phyloP scores from a whole-genome alignment of 129 eudicot species.

The Helianthus annuus region HanXRQr2.0-SUNRISE NC_035445.2:151882265-151882764 shows the following conservation, averaged over 20 bases:
- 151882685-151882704: too few species aligned
- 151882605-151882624: too few species aligned
- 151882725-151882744: too few species aligned
- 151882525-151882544: neutral
- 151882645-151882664: too few species aligned
- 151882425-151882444: neutral
- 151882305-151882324: neutral
- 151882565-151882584: neutral
- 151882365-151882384: slow-evolving; percentile 55
- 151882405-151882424: slow-evolving; percentile 18
- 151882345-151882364: neutral
- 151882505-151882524: neutral
- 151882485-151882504: neutral
- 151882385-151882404: slow-evolving; percentile 57
- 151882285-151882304: slow-evolving; percentile 62
- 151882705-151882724: too few species aligned
- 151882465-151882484: neutral
- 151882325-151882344: too few species aligned
- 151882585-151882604: too few species aligned
- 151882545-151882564: neutral
- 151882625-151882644: too few species aligned
- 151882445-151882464: neutral
- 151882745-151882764: too few species aligned
- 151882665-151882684: too few species aligned
- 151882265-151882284: slow-evolving; percentile 77